Evolutionary conservation across 2,329 filamentous ascomycete genomes (phyloP).

Genomic region (Fusarium tjaetaba): DNA sequence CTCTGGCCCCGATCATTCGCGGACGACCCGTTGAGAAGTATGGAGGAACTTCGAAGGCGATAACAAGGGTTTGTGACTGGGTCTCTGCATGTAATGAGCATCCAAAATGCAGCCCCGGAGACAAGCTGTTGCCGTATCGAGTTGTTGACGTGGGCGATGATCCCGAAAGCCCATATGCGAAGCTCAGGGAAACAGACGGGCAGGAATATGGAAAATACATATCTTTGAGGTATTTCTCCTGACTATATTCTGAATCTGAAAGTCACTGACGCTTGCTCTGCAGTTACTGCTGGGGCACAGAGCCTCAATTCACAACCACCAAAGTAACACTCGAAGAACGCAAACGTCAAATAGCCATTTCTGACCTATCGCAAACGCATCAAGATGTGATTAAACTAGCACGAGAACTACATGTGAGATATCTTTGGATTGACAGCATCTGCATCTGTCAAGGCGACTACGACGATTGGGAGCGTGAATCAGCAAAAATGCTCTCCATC

Average conservation of each 20-base stretch:
- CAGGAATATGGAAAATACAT: background rate
- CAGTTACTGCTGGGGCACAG: constrained; percentile 6
- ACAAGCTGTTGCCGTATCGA: background rate
- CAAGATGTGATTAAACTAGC: background rate
- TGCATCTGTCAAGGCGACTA: constrained; percentile 6
- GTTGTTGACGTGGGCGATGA: background rate
- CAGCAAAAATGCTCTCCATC: background rate
- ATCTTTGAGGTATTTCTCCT: background rate
- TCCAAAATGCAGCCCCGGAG: background rate
- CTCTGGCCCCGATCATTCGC: background rate
- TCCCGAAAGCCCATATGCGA: background rate
- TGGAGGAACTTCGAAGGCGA: background rate
- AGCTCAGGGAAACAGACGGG: background rate
- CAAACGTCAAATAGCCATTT: background rate
- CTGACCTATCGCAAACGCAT: background rate
- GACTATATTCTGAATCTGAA: no score
- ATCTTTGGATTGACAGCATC: constrained; percentile 7
- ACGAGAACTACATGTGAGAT: accelerated
- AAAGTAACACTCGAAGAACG: background rate
- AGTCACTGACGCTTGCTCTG: background rate
- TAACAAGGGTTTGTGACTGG: background rate
- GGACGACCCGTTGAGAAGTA: constrained; percentile 2
- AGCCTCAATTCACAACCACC: background rate
- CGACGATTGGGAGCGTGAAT: constrained; percentile 1
- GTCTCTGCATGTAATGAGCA: background rate